phyloP scores from a whole-genome alignment of 1,284 basidiomycete species.

The Puccinia coronata region DNA sequence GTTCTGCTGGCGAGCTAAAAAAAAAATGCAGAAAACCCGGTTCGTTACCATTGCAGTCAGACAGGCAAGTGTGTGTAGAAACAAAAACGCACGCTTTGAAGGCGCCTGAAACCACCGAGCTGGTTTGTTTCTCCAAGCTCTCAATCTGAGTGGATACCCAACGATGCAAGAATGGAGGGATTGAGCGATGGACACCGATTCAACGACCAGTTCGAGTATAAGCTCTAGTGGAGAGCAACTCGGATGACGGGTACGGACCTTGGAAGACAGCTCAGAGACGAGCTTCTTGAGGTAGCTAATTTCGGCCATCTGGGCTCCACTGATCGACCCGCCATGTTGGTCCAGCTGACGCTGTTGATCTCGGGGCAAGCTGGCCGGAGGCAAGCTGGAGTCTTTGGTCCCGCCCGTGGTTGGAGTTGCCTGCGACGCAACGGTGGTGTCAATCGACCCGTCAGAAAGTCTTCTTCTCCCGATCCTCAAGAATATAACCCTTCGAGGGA shows the following conservation, averaged over 20 bases:
- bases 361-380: conserved; percentile 38
- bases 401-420: conserved; percentile 47
- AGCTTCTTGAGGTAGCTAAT: conserved; percentile 45
- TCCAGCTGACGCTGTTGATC: conserved; percentile 42
- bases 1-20: conserved; percentile 38
- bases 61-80: not conserved
- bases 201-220: not conserved
- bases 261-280: conserved; percentile 36
- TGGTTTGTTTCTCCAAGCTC: conserved; percentile 36
- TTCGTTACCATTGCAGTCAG: too few species aligned
- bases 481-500: too few species aligned
- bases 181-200: not conserved
- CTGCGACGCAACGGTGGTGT: not conserved
- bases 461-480: too few species aligned
- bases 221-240: not conserved
- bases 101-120: conserved; percentile 11
- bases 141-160: conserved; percentile 29
- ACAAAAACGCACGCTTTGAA: conserved; percentile 2
- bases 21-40: not conserved
- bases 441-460: not conserved
- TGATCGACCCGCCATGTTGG: conserved; percentile 29
- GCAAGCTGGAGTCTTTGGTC: conserved; percentile 34
- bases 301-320: conserved; percentile 18
- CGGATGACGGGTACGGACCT: conserved; percentile 14
- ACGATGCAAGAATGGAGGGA: not conserved